Evolutionary conservation across 2,329 filamentous ascomycete genomes (phyloP).

Genomic region (Botrytis cinerea): DNA sequence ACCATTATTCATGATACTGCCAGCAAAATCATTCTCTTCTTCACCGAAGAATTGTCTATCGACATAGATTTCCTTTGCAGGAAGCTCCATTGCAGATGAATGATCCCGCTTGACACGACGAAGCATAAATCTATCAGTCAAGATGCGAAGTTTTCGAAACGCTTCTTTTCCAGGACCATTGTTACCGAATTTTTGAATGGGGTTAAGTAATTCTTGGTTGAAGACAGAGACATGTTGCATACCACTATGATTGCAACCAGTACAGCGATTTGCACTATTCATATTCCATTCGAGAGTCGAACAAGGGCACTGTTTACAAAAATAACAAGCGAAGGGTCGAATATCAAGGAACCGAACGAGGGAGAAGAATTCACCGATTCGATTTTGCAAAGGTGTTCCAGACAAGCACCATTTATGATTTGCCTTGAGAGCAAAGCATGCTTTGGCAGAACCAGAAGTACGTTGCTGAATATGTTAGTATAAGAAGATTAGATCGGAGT

Average conservation of each 20-base stretch:
- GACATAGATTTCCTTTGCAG: slow-evolving; percentile 89
- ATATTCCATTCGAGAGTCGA: slow-evolving; percentile 82
- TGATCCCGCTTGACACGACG: slow-evolving; percentile 92
- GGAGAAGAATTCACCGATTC: slow-evolving; percentile 96
- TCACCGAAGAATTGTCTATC: slow-evolving; percentile 96
- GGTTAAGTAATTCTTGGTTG: slow-evolving; percentile 93
- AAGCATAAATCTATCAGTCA: slow-evolving; percentile 94
- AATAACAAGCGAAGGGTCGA: slow-evolving; percentile 86
- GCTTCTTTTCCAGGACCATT: slow-evolving; percentile 64
- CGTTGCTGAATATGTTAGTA: slow-evolving; percentile 55
- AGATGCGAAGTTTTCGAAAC: slow-evolving; percentile 78
- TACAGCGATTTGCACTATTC: slow-evolving; percentile 70
- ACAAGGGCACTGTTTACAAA: slow-evolving; percentile 86
- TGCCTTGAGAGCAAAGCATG: slow-evolving; percentile 87
- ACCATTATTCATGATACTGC: slow-evolving; percentile 91
- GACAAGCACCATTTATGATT: slow-evolving; percentile 94
- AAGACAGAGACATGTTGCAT: slow-evolving; percentile 74
- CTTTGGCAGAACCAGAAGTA: slow-evolving; percentile 88
- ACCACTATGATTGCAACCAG: slow-evolving; percentile 60
- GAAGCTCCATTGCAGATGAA: slow-evolving; percentile 92
- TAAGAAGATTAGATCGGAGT: not conserved
- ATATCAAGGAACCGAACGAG: slow-evolving; percentile 89
- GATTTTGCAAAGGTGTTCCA: slow-evolving; percentile 93
- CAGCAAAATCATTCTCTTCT: slow-evolving; percentile 92
- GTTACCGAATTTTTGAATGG: slow-evolving; percentile 66